Evolutionary conservation across 495 filamentous ascomycete species (phyloP), one percentile per base, ranked within the genome.

Genomic region (Aspergillus nidulans): DNA sequence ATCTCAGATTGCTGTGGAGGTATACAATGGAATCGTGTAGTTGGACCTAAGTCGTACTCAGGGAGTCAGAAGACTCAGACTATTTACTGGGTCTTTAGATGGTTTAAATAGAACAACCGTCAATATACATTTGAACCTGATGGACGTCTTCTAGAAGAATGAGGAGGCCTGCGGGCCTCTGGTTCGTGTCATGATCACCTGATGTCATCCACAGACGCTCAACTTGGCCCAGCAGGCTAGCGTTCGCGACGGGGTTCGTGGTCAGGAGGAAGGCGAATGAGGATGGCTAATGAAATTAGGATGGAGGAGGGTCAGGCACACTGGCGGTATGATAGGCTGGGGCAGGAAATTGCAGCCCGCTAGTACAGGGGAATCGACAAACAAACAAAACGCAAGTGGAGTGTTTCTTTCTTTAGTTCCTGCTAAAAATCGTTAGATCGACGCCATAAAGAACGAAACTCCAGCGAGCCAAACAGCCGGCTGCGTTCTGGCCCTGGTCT

Each of bases 401-500:
- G 32, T 36, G 34, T 36, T 49, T 24, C 5, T 6, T 24, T 24
- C 39, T 51, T 55, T 47, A 47, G 23, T 46, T 30, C 36, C n/a
- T n/a, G n/a, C n/a, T n/a, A n/a, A n/a, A n/a, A n/a, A n/a, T 28
- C 46, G 18, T 20, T 55, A 47, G 45, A 55, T 19, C 40, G 19
- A 30, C 46, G 43, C 46, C 47, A 21, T 30, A 38, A 30, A 38
- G 20, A 38, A 36, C 32, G 15, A 48, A 28, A 24, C 38, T 13
- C 30, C 45, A 59, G 40, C 45, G 23, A 55, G 15, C 41, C 48
- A 58, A n/a, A 49, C 43, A 40, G 56, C 41, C 30, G 41, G 49
- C 53, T 52, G 38, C 23, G 59, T 51, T 62, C 59, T 62, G 55
- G 59, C 46, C 59, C 59, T 46, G 55, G 59, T 41, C 59, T 51